Evolutionary conservation across 306 rosid genomes (phyloP), one percentile per base, ranked within the genome.

Genomic region (Potentilla sterilis): DNA sequence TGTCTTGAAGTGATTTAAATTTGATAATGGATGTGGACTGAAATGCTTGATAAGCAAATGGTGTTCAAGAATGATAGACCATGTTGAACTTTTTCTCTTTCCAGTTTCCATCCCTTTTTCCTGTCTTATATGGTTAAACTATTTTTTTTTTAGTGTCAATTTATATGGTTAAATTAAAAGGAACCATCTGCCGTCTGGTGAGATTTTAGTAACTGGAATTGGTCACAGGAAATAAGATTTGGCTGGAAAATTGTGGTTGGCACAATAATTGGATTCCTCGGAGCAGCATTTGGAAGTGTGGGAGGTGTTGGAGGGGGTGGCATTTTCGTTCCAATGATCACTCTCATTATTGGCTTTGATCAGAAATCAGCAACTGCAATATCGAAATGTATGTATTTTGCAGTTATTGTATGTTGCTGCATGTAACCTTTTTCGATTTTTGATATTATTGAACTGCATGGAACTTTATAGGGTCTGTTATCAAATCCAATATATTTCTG

Each of bases 281-380:
- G 97, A 63, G 96, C 91, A 0, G 90, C 97, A 15, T 92, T 88
- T 84, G 96, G 97, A 80, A 92, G 93, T 70, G 89, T 86, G 0
- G 96, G 96, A 32, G 97, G 97, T 41, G 88, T 92, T 41, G 95
- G 97, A 40, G 97, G 97, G 1, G 97, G 97, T 62, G 96, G 97
- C 72, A 81, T 92, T 77, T 92, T 85, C 24, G 96, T 92, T 64
- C 96, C 91, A n/a, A 92, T 92, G 93, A 88, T 89, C 44, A 88
- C 75, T 65, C 84, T 92, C 2, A 77, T 89, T 37, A 75, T 92
- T 70, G 91, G 96, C 1, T 89, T 89, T 82, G 96, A 92, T 84
- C 80, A 85, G 24, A 92, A 92, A 77, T 86, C 97, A 6, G 74
- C 91, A 0, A 83, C 90, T 4, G 96, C 96, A 21, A 78, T 88